These are phyloP conservation scores for Peniophora sp. DNA, from an alignment of 1,284 basidiomycete species.

Conservation along the genomic window DNA sequence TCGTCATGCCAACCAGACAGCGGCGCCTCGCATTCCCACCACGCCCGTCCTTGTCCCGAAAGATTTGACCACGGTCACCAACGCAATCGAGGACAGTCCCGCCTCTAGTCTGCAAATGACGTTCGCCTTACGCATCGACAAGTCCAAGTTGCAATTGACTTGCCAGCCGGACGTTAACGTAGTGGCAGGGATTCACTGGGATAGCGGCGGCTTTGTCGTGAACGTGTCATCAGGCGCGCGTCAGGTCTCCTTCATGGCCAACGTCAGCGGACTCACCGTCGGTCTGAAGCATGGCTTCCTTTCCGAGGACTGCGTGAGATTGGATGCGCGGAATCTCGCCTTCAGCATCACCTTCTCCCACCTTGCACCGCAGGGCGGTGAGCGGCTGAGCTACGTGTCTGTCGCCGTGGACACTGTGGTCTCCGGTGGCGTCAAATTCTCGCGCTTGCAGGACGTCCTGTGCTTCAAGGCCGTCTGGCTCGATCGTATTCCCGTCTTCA, in stretches of 20 bases:
- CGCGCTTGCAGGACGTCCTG: conserved; percentile 76
- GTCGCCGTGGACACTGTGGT: conserved; percentile 72
- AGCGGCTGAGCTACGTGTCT: conserved; percentile 51
- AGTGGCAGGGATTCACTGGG: conserved; percentile 79
- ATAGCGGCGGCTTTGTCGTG: conserved; percentile 83
- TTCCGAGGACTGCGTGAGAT: conserved; percentile 69
- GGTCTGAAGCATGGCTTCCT: conserved; percentile 77
- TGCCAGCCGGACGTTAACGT: conserved; percentile 89
- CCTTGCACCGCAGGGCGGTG: conserved; percentile 27
- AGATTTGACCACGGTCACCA: conserved; percentile 2
- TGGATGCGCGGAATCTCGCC: conserved; percentile 68
- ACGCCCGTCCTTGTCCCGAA: conserved; percentile 3
- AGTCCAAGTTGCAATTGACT: conserved; percentile 76
- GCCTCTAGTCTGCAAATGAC: conserved; percentile 59
- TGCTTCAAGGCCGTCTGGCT: conserved; percentile 90
- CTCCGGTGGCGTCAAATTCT: conserved; percentile 65
- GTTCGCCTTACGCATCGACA: conserved; percentile 83
- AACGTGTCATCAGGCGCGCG: conserved; percentile 67
- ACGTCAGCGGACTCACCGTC: conserved; percentile 70
- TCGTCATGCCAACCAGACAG: conserved; percentile 27
- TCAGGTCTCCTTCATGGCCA: conserved; percentile 67
- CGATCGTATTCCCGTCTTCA: conserved; percentile 70
- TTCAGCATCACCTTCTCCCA: conserved; percentile 66
- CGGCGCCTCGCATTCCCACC: conserved; percentile 12
- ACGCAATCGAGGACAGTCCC: conserved; percentile 7